phyloP scores from a whole-genome alignment of 352 stramenopile species.

The Phytophthora pseudosyringae region DNA sequence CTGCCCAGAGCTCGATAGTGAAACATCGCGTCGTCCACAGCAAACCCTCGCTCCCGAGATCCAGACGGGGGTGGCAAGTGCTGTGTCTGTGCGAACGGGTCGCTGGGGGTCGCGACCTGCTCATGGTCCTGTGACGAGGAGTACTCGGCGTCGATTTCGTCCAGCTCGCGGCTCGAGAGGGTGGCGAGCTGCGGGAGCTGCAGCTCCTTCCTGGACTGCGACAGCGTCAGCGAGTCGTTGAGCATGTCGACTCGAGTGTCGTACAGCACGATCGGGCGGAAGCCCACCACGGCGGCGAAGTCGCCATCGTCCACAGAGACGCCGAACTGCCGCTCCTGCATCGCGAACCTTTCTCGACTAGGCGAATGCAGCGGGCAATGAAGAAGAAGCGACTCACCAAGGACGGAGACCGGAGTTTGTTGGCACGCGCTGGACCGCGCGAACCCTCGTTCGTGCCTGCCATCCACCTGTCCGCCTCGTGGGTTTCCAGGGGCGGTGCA shows the following conservation, averaged over 20 bases:
- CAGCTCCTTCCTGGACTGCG: slow-evolving; percentile 22
- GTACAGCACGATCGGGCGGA: slow-evolving; percentile 36
- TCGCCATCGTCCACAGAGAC: slow-evolving; percentile 9
- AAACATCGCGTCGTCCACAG: slow-evolving; percentile 48
- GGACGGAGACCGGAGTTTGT: no score
- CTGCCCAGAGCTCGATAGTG: slow-evolving; percentile 55
- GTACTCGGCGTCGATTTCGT: slow-evolving; percentile 32
- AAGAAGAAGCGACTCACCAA: no score
- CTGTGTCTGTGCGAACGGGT: neutral
- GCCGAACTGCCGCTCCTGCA: slow-evolving; percentile 20
- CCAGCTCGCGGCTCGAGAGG: slow-evolving; percentile 31
- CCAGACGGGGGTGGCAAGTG: slow-evolving; percentile 14
- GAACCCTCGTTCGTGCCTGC: neutral
- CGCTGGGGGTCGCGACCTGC: neutral
- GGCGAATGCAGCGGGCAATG: slow-evolving; percentile 4
- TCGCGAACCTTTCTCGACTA: slow-evolving; percentile 1
- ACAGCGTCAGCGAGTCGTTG: slow-evolving; percentile 38
- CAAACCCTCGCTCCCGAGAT: slow-evolving; percentile 21
- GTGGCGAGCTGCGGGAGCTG: slow-evolving; percentile 28
- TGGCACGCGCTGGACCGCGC: no score
- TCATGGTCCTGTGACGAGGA: slow-evolving; percentile 9
- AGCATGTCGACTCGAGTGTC: slow-evolving; percentile 26
- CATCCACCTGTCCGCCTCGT: slow-evolving; percentile 26
- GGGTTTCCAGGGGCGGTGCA: neutral
- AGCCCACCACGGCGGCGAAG: slow-evolving; percentile 20